These are phyloP conservation scores for Ophioceras dolichostomum DNA, from an alignment of 2,329 filamentous ascomycete genomes.

Conservation along the genomic window DNA sequence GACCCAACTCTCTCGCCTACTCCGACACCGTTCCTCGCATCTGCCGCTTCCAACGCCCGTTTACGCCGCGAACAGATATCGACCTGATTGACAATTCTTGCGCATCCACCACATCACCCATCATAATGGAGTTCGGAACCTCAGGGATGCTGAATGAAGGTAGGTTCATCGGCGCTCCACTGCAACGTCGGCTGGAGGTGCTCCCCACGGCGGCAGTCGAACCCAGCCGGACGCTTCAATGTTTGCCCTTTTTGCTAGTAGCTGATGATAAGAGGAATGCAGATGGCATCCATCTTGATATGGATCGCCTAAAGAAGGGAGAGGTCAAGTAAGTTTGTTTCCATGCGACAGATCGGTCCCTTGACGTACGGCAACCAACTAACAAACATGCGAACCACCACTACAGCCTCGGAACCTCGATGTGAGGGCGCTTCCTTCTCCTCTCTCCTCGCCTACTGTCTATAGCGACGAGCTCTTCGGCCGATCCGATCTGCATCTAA, in stretches of 20 bases:
- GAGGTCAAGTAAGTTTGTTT: slow-evolving; percentile 81
- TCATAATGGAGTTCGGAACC: slow-evolving; percentile 49
- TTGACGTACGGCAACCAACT: too few relatives aligned
- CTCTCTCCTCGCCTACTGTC: slow-evolving; percentile 4
- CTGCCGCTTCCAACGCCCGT: too few relatives aligned
- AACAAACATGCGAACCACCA: slow-evolving; percentile 17
- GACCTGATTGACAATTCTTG: too few relatives aligned
- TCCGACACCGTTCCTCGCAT: too few relatives aligned
- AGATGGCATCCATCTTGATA: slow-evolving; percentile 99
- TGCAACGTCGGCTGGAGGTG: too few relatives aligned
- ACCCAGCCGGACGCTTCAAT: too few relatives aligned
- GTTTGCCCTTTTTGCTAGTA: not conserved
- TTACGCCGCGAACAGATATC: too few relatives aligned
- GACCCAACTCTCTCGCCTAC: too few relatives aligned
- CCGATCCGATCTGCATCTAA: too few relatives aligned
- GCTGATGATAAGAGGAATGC: slow-evolving; percentile 11
- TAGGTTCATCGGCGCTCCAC: slow-evolving; percentile 17
- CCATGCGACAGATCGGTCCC: too few relatives aligned
- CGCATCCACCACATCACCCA: too few relatives aligned
- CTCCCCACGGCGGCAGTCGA: too few relatives aligned
- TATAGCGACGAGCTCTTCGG: not conserved
- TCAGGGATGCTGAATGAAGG: slow-evolving; percentile 53
- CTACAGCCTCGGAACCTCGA: slow-evolving; percentile 83
- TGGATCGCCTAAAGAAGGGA: slow-evolving; percentile 96
- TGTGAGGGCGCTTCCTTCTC: slow-evolving; percentile 47